A percentile compares a stretch with the other conserved stretches of the same genome.
phyloP scores from a whole-genome alignment of 768 basidiomycete genomes.

The Amanita pseudoporphyria region DNA sequence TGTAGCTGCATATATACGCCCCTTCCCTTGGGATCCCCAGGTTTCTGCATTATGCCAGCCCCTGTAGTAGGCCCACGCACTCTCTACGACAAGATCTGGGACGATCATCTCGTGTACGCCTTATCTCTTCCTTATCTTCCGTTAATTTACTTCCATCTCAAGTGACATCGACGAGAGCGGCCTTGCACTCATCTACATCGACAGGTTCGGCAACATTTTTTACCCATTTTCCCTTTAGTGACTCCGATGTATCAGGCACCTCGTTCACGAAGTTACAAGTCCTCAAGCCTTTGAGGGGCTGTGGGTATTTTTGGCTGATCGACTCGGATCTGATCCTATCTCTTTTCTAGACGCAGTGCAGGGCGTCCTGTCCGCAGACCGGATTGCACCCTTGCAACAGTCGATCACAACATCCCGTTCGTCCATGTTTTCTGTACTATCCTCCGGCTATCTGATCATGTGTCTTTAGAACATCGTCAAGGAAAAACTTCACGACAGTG shows the following conservation, averaged over 20 bases:
- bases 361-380: constrained; percentile 70
- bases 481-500: constrained; percentile 67
- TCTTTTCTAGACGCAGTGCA: constrained; percentile 48
- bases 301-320: constrained; percentile 26
- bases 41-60: constrained; percentile 12
- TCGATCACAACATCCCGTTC: constrained; percentile 84
- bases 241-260: constrained; percentile 27
- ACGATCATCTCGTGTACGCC: constrained; percentile 87
- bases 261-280: constrained; percentile 89
- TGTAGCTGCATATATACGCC: neutral
- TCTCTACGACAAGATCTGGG: constrained; percentile 97
- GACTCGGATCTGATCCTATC: constrained; percentile 9
- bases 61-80: constrained; percentile 56
- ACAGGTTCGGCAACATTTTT: constrained; percentile 40
- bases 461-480: constrained; percentile 50
- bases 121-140: constrained; percentile 3
- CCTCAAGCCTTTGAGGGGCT: constrained; percentile 90
- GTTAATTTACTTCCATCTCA: constrained; percentile 11
- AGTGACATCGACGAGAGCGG: constrained; percentile 71
- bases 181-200: constrained; percentile 75
- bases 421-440: constrained; percentile 18
- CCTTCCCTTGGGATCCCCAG: neutral
- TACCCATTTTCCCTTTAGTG: constrained; percentile 6
- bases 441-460: constrained; percentile 4
- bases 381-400: constrained; percentile 84